Conservation (phyloP, 257 asterid genomes). For the Nicotiana knightiana region DNA sequence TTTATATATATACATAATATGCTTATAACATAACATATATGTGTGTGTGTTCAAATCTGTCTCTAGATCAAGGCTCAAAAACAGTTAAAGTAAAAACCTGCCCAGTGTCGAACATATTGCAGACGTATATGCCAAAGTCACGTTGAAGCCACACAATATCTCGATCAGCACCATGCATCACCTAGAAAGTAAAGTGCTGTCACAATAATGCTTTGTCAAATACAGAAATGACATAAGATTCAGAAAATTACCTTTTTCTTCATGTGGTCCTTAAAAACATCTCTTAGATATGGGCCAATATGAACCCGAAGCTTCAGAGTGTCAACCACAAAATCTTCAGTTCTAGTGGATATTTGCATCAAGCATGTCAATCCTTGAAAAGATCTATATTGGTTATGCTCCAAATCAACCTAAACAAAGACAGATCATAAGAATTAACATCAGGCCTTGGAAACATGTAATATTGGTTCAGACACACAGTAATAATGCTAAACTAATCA, state of each 20-base stretch:
- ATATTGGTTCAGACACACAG: background rate
- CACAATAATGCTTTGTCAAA: background rate
- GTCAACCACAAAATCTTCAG: slow-evolving; percentile 90
- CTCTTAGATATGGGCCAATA: slow-evolving; percentile 89
- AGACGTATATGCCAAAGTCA: slow-evolving; percentile 91
- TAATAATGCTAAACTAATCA: background rate
- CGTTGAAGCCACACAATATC: slow-evolving; percentile 94
- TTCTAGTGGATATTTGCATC: slow-evolving; percentile 98
- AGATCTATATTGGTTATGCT: slow-evolving; percentile 93
- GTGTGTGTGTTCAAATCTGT: background rate
- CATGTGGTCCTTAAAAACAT: slow-evolving; percentile 77
- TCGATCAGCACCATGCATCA: slow-evolving; percentile 94
- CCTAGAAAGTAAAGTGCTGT: slow-evolving; percentile 36
- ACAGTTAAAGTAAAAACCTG: slow-evolving; percentile 48
- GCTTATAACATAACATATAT: too few relatives aligned
- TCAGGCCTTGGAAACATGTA: background rate
- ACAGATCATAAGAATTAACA: slow-evolving; percentile 9
- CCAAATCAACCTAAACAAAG: slow-evolving; percentile 82
- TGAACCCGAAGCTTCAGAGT: slow-evolving; percentile 87
- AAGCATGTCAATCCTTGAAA: slow-evolving; percentile 96
- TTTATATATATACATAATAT: too few relatives aligned
- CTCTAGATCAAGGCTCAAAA: background rate
- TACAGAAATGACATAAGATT: slow-evolving; percentile 11
- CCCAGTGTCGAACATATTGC: slow-evolving; percentile 98
- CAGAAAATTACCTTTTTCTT: slow-evolving; percentile 63